A percentile compares a stretch with the other conserved stretches of the same genome.
Conservation (phyloP, 2,329 filamentous ascomycete species). For the Akanthomyces dipterigenus region DNA sequence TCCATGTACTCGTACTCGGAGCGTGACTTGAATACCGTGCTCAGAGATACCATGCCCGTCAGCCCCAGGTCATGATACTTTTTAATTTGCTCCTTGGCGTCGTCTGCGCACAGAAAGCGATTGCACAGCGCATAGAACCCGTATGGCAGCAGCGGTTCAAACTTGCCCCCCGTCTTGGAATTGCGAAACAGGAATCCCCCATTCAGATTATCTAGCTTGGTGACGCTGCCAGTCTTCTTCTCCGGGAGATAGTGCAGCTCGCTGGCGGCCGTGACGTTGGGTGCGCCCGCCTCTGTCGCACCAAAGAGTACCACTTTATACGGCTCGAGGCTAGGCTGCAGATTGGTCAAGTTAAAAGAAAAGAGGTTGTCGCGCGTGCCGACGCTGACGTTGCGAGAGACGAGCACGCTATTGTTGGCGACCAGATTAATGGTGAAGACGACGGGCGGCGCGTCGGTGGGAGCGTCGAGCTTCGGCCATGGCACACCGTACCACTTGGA, state of each 20-base stretch:
- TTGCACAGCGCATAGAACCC: conserved; percentile 39
- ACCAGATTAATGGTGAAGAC: conserved; percentile 31
- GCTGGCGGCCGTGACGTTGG: conserved; percentile 29
- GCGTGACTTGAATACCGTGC: conserved; percentile 30
- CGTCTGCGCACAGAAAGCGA: conserved; percentile 34
- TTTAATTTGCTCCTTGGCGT: conserved; percentile 26
- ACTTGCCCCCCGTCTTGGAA: conserved; percentile 26
- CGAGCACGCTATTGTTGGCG: conserved; percentile 24
- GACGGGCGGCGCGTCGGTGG: conserved; percentile 19
- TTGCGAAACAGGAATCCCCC: conserved; percentile 36
- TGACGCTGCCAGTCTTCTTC: conserved; percentile 35
- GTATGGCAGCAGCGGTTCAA: conserved; percentile 37
- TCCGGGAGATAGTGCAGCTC: conserved; percentile 37
- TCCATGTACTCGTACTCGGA: conserved; percentile 34
- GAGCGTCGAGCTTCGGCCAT: conserved; percentile 24
- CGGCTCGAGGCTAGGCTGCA: conserved; percentile 29
- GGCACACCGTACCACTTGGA: conserved; percentile 34
- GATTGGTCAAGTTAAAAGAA: conserved; percentile 28
- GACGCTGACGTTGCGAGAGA: conserved; percentile 26
- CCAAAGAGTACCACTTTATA: conserved; percentile 35
- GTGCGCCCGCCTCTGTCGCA: conserved; percentile 22
- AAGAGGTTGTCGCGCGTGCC: conserved; percentile 30
- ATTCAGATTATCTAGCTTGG: conserved; percentile 38
- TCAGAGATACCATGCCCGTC: conserved; percentile 39
- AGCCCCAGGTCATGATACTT: conserved; percentile 32